Evolutionary conservation across 2,329 filamentous ascomycete species (phyloP), one percentile per base, ranked within the genome.

Genomic region (Alternaria infectoria): DNA sequence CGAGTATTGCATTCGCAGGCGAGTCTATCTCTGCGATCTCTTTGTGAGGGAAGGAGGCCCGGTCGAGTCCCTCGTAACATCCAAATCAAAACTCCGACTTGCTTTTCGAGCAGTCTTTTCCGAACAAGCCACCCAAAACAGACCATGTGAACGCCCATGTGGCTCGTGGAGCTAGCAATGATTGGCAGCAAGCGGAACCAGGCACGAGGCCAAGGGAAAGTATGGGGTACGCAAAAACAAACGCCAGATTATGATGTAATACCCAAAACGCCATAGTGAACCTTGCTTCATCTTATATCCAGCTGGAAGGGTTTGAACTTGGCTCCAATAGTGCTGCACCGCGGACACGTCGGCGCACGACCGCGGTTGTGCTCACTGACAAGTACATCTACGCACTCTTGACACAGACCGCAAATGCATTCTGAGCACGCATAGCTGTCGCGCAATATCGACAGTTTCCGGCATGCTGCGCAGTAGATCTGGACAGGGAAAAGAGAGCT

Each of bases 341-440:
- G 86, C 61, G 92, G 92, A 81, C 92, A 96, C 77, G 91, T 79
- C 46, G 81, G 92, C 73, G 90, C 87, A 65, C 91, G 83, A 12
- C 91, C 91, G 54, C 91, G 76, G 30, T 76, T 89, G 77, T 93
- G 90, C 77, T 93, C 91, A 70, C 87, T 88, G 81, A 93, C 89
- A 59, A 95, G 84, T 32, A 92, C 88, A 73, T 93, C 91, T 61
- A 97, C 93, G 74, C 95, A 98, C 62, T 93, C 89, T 67, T 90
- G 89, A 80, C 96, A 98, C 54, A 98, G 87, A 15, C 94, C 95
- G 77, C 93, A 97, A 67, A 98, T 97, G 79, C 96, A 98, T 80
- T 97, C 94, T 1, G 94, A 97, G 79, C 95, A 98, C 21, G 95
- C 95, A 76, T 93, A 97, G 32, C 93, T 96, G 73, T 95, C 91